Evolutionary conservation across 306 rosid species (phyloP).

Genomic region (Mimosa bimucronata): DNA sequence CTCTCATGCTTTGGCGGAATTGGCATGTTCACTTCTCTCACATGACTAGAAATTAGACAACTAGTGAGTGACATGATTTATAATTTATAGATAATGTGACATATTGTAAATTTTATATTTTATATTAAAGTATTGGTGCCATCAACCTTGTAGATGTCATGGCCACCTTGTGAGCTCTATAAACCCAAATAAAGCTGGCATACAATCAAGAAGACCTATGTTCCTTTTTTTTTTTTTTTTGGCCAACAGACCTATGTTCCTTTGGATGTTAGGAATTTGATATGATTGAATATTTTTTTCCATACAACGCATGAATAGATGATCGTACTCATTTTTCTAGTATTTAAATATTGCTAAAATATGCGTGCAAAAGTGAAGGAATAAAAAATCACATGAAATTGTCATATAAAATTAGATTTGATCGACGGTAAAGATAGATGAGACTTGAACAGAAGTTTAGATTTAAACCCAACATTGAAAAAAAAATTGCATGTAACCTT

Average conservation of each 20-base stretch:
- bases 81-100: neutral
- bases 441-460: neutral
- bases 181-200: neutral
- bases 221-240: no score
- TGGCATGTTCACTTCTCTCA: neutral
- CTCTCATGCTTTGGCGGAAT: neutral
- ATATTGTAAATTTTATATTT: neutral
- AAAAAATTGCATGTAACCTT: neutral
- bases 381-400: neutral
- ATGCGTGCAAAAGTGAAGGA: no score
- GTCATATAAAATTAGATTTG: neutral
- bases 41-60: neutral
- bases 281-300: neutral
- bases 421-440: no score
- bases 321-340: neutral
- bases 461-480: no score
- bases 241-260: neutral
- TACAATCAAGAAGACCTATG: neutral
- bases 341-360: no score
- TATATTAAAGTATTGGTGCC: neutral
- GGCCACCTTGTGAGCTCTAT: neutral
- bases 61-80: neutral
- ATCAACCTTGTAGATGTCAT: neutral
- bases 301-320: neutral
- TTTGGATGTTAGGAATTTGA: neutral